Evolutionary conservation across 805 yeast species (phyloP), one percentile per base, ranked within the genome.

Genomic region (Candida tallmaniae): DNA sequence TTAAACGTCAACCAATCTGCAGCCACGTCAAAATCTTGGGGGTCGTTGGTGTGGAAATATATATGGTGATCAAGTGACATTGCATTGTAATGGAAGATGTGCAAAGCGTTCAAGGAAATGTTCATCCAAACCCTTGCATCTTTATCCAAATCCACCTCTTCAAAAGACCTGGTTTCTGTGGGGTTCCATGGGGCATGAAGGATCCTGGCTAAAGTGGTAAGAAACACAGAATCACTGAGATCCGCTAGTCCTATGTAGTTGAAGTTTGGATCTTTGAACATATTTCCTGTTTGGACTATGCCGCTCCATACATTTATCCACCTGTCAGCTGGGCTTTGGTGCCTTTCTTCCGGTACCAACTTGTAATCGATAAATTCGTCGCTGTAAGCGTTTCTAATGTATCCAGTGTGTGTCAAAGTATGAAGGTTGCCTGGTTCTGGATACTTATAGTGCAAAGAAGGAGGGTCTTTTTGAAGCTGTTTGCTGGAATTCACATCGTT

Each of bases 41-140:
- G 46, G 22, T 58, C 54, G 27, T 48, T 54, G 23, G 47, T 43
- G 32, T 66, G 72, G 42, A 66, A 66, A 39, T 65, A 65, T 12
- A 66, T 51, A 42, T 65, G 70, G 47, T 66, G 72, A 44, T 65
- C 71, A 19, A 66, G 45, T 4, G 69, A 62, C 71, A 66, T 65
- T 17, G 71, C 72, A 35, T 58, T 60, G 47, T 66, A 66, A 41
- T 66, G 72, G 43, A 54, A 62, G 9, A 65, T 31, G 35, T 56
- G 65, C 16, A 63, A 45, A n/a, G 58, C 53, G 35, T 58, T 54
- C 25, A 66, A 40, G 10, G 68, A 56, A 12, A 38, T 32, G 10
- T 50, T 42, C 46, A 66, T 45, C 29, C 60, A 36, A 14, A 38
- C 18, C n/a, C 52, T 39, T 1, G 70, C 68, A 36, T 64, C 67